phyloP scores from a whole-genome alignment of 2,329 filamentous ascomycete species.

The Hypoxylon sp. region DNA sequence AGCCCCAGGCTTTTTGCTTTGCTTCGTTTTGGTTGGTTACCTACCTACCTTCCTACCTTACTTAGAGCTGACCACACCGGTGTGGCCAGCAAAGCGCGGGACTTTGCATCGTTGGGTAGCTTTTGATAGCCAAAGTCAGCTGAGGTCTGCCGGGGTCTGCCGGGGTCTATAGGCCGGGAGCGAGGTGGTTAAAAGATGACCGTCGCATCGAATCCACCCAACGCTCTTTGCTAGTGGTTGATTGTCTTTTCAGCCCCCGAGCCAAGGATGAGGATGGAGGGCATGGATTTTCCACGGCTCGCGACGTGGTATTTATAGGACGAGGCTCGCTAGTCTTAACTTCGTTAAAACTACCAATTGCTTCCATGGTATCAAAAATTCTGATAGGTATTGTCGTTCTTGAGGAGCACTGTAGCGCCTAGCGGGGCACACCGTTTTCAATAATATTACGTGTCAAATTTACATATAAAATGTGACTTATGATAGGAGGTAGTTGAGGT shows the following conservation, averaged over 20 bases:
- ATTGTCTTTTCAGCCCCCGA: slow-evolving; percentile 14
- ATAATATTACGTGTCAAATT: too few species aligned
- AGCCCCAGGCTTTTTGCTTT: slow-evolving; percentile 19
- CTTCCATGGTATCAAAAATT: not conserved
- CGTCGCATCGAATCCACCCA: slow-evolving; percentile 20
- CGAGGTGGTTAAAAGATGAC: slow-evolving; percentile 22
- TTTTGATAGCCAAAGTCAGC: too few species aligned
- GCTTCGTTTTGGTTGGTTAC: too few species aligned
- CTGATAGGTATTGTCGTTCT: too few species aligned
- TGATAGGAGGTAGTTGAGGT: too few species aligned
- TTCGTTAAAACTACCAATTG: not conserved
- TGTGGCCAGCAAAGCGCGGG: slow-evolving; percentile 5
- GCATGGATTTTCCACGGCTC: slow-evolving; percentile 2
- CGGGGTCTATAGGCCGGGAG: not conserved
- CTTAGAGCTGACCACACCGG: slow-evolving; percentile 27
- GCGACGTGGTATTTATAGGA: slow-evolving; percentile 8
- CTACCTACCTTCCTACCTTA: too few species aligned
- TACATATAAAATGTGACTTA: too few species aligned
- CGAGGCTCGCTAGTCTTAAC: slow-evolving; percentile 10
- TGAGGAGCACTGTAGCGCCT: too few species aligned
- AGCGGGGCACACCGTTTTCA: too few species aligned
- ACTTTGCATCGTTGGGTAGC: slow-evolving; percentile 19
- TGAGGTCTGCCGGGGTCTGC: slow-evolving; percentile 19
- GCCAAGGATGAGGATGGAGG: slow-evolving; percentile 1
- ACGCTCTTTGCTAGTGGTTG: slow-evolving; percentile 16